A percentile compares a stretch with the other conserved stretches of the same genome.
Conservation (phyloP, 2,329 filamentous ascomycete genomes). For the Thielaviopsis punctulata region DNA sequence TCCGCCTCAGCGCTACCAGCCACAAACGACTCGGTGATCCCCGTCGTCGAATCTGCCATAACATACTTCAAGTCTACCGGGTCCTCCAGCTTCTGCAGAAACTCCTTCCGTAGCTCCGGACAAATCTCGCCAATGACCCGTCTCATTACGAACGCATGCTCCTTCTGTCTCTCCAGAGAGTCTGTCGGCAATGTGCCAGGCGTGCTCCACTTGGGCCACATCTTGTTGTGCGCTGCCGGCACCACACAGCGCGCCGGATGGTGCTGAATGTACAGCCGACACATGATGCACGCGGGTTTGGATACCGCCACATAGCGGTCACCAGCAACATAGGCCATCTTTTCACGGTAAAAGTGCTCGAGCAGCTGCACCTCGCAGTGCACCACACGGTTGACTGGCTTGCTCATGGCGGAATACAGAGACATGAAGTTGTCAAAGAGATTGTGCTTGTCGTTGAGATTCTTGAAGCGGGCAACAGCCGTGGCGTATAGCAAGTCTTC, state of each 20-base stretch:
- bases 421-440: neutral
- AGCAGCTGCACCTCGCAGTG: slow-evolving; percentile 3
- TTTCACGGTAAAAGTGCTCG: neutral
- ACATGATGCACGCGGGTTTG: slow-evolving; percentile 4
- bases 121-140: neutral
- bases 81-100: neutral
- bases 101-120: neutral
- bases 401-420: neutral
- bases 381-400: neutral
- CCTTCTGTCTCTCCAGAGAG: neutral
- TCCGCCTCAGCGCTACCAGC: neutral
- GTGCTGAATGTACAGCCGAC: slow-evolving; percentile 1
- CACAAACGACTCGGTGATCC: neutral
- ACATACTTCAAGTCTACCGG: neutral
- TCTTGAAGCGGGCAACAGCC: neutral
- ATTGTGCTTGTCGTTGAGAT: neutral
- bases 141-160: neutral
- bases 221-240: neutral
- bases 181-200: neutral
- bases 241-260: neutral
- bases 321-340: neutral
- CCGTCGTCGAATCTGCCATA: neutral
- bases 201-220: slow-evolving; percentile 1
- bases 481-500: neutral
- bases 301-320: neutral